Evolutionary conservation across 2,329 filamentous ascomycete genomes (phyloP), one percentile per base, ranked within the genome.

Genomic region (Moelleriella libera): DNA sequence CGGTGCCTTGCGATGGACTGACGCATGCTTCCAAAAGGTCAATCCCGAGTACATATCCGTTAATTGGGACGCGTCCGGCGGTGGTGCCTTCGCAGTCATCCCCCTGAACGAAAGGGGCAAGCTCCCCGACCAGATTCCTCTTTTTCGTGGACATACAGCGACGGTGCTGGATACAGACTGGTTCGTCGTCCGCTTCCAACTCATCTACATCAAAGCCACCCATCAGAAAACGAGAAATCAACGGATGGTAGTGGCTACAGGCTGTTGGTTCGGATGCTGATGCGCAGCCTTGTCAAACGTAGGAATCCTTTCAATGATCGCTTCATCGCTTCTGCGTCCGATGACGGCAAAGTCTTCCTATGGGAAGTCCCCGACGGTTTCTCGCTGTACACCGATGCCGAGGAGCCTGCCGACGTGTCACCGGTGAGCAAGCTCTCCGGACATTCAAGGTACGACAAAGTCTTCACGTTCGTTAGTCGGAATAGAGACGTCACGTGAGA

Each of bases 121-220:
- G 68, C 69, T 94, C 47, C 92, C 92, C 45, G 92, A 97, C 63
- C 82, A 86, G 60, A 85, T 98, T 57, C 92, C 92, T 51, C 75
- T 98, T 59, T 98, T 97, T 68, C 83, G 92, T 57, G 92, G 92
- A 51, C 92, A 98, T 68, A 98, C 92, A 42, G 88, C 88, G 45
- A 82, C 90, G 50, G 92, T 98, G 46, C 78, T 98, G 61, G 92
- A 98, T 67, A 97, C 90, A 55, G 92, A 98, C 72, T 98, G 90
- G 90, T 90, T 47, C 29, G 46, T 45, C 12, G 32, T 41, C 39
- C 21, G 21, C 21, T 21, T 21, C 21, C 21, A 21, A 21, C 21
- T 21, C 21, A 21, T 21, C 21, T 21, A 21, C 21, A 21, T 21
- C 21, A 21, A 21, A 21, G 21, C 2, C 21, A 21, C 21, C 21